Evolutionary conservation across 2,329 filamentous ascomycete species (phyloP), one percentile per base, ranked within the genome.

Genomic region (Colletotrichum navitas): DNA sequence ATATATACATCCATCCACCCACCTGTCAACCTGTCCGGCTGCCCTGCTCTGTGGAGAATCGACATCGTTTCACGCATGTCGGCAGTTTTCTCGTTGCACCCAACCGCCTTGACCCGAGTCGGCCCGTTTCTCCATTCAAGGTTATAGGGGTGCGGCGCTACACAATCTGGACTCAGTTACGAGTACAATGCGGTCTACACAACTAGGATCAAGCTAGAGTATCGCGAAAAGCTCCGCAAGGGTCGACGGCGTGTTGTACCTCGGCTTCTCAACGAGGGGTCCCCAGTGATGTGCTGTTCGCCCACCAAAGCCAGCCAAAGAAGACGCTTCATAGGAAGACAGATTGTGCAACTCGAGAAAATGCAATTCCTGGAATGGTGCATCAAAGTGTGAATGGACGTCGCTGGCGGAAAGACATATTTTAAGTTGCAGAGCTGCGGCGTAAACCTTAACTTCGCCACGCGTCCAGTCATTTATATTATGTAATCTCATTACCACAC

Each of bases 41-140:
- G 14, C 5, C 14, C 24, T 21, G 39, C 24, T 60, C 29, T 45
- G 59, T 21, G n/a, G 24, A 29, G 32, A 43, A 62, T 51, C 59
- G 45, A 51, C 59, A n/a, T 21, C 18, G 45, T 51, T 39, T 14
- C 59, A 26, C 21, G 43, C 45, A 45, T 32, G 29, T 12, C 26
- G 26, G 59, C 24, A 16, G 29, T 14, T 39, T 49, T 26, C 32
- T 41, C 24, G 6, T 45, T 18, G 18, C 29, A 34, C 58, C n/a
- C 26, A 21, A 16, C 47, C 45, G 59, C n/a, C 43, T 62, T 51
- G 45, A 45, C 34, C 45, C 52, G 45, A 62, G 60, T 62, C 60
- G 60, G 60, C 45, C 60, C 60, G 39, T 51, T 62, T 62, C 60
- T 62, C 60, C 60, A 49, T 62, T 43, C 60, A 26, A 45, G 45